Evolutionary conservation across 305 asterid genomes (phyloP).

Genomic region (Fraxinus velutina): DNA sequence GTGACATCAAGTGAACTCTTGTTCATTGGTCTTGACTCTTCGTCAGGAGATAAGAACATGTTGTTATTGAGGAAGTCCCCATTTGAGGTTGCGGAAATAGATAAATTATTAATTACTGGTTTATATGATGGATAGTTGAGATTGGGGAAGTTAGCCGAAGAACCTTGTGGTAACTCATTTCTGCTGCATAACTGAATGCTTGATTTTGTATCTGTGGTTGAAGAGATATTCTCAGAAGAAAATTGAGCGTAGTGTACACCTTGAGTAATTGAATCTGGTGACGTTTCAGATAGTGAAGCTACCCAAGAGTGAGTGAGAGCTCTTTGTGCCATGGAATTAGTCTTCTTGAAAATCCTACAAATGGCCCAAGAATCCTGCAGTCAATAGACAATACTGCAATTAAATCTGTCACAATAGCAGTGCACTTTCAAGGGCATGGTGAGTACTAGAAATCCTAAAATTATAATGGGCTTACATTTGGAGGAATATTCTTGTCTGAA

Average conservation of each 20-base stretch:
- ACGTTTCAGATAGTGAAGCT: slow-evolving; percentile 39
- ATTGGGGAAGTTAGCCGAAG: slow-evolving; percentile 27
- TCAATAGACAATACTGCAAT: background rate
- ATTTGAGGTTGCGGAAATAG: slow-evolving; percentile 26
- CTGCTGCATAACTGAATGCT: background rate
- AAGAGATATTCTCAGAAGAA: background rate
- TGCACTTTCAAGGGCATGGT: background rate
- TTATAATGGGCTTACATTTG: slow-evolving; percentile 36
- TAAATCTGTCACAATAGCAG: background rate
- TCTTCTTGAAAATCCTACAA: slow-evolving; percentile 83
- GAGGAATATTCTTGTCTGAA: slow-evolving; percentile 52
- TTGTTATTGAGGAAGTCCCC: slow-evolving; percentile 38
- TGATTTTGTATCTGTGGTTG: background rate
- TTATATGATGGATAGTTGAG: slow-evolving; percentile 36
- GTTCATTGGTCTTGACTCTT: slow-evolving; percentile 26
- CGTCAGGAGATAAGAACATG: slow-evolving; percentile 38
- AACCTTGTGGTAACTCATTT: background rate
- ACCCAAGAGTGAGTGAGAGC: slow-evolving; percentile 54
- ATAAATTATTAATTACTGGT: slow-evolving; percentile 21
- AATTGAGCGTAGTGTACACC: slow-evolving; percentile 9
- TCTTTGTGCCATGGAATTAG: slow-evolving; percentile 55
- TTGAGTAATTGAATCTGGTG: slow-evolving; percentile 43
- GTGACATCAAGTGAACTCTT: slow-evolving; percentile 31
- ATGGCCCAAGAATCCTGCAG: slow-evolving; percentile 85
- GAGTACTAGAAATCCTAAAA: background rate